Percentiles rank a stretch among this genome's conserved stretches.
Evolutionary conservation across 306 rosid genomes (phyloP).

Genomic region (Gillenia trifoliata): DNA sequence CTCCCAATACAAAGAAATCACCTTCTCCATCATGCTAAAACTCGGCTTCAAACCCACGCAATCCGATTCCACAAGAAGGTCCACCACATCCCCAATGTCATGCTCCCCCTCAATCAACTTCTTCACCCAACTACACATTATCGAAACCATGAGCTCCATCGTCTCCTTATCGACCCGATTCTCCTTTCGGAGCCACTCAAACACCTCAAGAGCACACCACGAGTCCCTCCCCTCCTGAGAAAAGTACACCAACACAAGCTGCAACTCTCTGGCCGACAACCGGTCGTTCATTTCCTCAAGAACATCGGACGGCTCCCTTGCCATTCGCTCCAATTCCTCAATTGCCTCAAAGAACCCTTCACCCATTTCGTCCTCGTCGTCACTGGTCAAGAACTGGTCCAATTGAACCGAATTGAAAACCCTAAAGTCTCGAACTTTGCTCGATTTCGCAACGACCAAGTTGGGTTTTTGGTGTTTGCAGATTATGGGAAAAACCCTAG

Average conservation of each 20-base stretch:
- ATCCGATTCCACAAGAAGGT: constrained; percentile 90
- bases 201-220: constrained; percentile 97
- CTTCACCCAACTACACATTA: constrained; percentile 93
- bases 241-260: constrained; percentile 88
- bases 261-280: constrained; percentile 74
- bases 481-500: constrained; percentile 29
- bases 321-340: constrained; percentile 89
- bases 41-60: constrained; percentile 91
- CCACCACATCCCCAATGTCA: constrained; percentile 73
- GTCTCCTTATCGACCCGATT: constrained; percentile 92
- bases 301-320: constrained; percentile 93
- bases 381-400: constrained; percentile 83
- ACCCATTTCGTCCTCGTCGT: constrained; percentile 83
- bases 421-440: constrained; percentile 44
- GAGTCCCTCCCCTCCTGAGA: constrained; percentile 97
- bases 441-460: constrained; percentile 24
- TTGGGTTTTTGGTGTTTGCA: constrained; percentile 23
- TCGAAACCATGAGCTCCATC: constrained; percentile 92
- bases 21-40: constrained; percentile 93
- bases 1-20: constrained; percentile 93
- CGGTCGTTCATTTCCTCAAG: constrained; percentile 95
- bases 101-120: constrained; percentile 66
- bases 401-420: constrained; percentile 59
- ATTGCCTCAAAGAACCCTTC: constrained; percentile 89
- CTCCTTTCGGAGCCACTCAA: constrained; percentile 94